phyloP scores from a whole-genome alignment of 305 asterid genomes.

The Vinca major region DNA sequence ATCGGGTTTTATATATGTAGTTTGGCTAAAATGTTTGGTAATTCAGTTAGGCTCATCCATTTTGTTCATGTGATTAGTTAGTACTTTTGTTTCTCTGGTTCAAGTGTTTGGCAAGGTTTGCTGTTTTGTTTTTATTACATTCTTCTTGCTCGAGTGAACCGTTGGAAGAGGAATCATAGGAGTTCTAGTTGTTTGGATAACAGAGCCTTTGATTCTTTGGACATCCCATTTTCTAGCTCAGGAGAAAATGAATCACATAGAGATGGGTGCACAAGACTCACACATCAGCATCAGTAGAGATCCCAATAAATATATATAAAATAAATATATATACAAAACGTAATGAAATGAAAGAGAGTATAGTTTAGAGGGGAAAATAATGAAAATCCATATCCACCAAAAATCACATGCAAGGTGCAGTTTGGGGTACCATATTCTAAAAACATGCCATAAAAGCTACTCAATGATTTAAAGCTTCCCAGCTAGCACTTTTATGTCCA shows the following conservation, averaged over 20 bases:
- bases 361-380: no score
- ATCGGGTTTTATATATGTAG: background rate
- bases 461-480: constrained; percentile 6
- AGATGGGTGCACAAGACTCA: no score
- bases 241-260: background rate
- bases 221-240: background rate
- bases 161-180: background rate
- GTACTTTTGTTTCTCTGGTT: constrained; percentile 18
- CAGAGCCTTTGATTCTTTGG: background rate
- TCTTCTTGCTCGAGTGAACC: background rate
- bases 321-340: no score
- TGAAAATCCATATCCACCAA: background rate
- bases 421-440: constrained; percentile 4
- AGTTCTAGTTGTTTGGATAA: background rate
- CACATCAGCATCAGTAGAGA: no score
- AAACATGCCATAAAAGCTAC: constrained; percentile 8
- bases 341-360: no score
- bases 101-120: background rate
- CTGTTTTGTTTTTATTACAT: background rate
- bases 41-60: constrained; percentile 31
- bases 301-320: no score
- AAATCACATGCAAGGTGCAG: constrained; percentile 6
- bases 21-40: background rate
- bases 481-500: constrained; percentile 5
- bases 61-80: constrained; percentile 21